Percentiles rank a stretch among this genome's conserved stretches.
These are phyloP conservation scores for Micromonas pusilla DNA, from an alignment of 139 green algal genomes.

Conservation along the genomic window DNA sequence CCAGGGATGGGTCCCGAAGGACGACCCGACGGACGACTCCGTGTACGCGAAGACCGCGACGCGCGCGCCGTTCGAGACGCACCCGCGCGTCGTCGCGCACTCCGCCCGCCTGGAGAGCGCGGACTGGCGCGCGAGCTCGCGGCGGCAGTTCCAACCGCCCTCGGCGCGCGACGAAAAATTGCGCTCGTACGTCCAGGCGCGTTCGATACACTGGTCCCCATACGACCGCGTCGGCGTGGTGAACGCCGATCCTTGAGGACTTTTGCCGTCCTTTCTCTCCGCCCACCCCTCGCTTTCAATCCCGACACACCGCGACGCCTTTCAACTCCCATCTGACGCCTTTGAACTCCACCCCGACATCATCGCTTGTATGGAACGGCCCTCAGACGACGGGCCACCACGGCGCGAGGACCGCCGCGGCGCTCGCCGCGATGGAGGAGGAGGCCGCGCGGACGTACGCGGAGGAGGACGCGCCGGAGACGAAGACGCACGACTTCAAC, in stretches of 20 bases:
- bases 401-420: not conserved
- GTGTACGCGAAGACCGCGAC: not conserved
- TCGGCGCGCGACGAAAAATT: no score
- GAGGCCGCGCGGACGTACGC: not conserved
- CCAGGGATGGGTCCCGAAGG: not conserved
- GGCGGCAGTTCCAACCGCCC: not conserved
- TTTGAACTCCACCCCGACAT: no score
- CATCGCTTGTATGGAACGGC: no score
- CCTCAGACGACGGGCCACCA: no score
- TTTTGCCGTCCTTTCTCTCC: no score
- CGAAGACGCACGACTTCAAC: no score
- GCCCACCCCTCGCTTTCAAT: no score
- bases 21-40: not conserved
- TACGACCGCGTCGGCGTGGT: no score
- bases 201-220: no score
- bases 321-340: no score
- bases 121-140: not conserved
- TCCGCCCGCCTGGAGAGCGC: not conserved
- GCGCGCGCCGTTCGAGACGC: not conserved
- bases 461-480: not conserved
- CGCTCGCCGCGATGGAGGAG: not conserved
- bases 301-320: no score
- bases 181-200: not conserved
- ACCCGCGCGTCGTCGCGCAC: not conserved
- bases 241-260: no score